Evolutionary conservation across 441 rosid species (phyloP), one percentile per base, ranked within the genome.

Genomic region (Corymbia citriodora): DNA sequence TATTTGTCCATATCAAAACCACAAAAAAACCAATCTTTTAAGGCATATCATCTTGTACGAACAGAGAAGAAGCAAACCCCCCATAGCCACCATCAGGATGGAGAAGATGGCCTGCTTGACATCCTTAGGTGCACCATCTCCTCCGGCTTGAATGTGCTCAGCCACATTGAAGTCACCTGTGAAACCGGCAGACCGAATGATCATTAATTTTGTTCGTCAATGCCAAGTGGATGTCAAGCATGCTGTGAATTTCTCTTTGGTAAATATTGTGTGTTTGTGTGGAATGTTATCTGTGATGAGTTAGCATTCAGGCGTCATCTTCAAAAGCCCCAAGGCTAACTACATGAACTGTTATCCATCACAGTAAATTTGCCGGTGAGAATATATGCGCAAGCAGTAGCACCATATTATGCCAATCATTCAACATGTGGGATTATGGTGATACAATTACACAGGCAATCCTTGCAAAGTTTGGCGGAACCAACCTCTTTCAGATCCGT

Each of bases 401-500:
- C n/a, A 49, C 12, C 10, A 1, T 49, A 40, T 40, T 40, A 40
- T 40, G 45, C 5, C 45, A 40, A 40, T 40, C 45, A 6, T 40
- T 40, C 6, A 40, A 40, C 45, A 40, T 40, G 23, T 10, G 15
- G 48, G 36, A 33, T 23, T 88, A 55, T 17, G 82, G 40, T 10
- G 18, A 9, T 31, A 49, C 63, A 50, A 17, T n/a, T 40, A 29
- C 57, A 17, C 25, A 54, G 82, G 57, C 82, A 79, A 27, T 45
- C 3, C 53, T 45, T 9, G 52, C 85, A 45, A 45, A 79, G n/a
- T 70, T 40, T 31, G 83, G 81, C 33, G 81, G 59, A n/a, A 87
- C 15, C 33, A 90, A 98, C 99, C 99, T 96, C 99, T 95, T 87
- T 95, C 93, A 2, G 95, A 93, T 89, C 99, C 99, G 45, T 40